Evolutionary conservation across 768 basidiomycete species (phyloP).

Genomic region (Phaffia tasmanica): DNA sequence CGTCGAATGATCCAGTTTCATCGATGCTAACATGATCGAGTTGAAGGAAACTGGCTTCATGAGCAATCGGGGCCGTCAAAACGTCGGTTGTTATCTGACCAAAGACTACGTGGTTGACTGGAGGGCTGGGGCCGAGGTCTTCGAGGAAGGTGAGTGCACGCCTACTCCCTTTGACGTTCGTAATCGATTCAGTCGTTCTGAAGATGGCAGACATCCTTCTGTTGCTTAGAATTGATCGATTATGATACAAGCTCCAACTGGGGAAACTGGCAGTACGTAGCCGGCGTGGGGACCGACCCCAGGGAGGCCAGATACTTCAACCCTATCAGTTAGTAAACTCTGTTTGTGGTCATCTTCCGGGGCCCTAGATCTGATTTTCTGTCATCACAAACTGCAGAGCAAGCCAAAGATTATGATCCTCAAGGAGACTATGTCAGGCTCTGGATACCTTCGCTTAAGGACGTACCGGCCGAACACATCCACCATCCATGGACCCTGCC

Average conservation of each 20-base stretch:
- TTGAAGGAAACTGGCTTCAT: conserved; percentile 39
- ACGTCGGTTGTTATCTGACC: conserved; percentile 42
- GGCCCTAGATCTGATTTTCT: not conserved
- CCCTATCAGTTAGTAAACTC: conserved; percentile 31
- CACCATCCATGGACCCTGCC: conserved; percentile 35
- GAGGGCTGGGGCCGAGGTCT: conserved; percentile 44
- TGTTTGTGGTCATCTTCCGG: not conserved
- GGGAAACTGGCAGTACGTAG: conserved; percentile 36
- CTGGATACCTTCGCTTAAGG: conserved; percentile 35
- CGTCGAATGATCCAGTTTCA: conserved; percentile 25
- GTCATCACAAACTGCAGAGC: conserved; percentile 22
- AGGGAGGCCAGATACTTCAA: conserved; percentile 38
- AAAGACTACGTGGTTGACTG: conserved; percentile 41
- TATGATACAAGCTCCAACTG: conserved; percentile 31
- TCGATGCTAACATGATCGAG: conserved; percentile 42
- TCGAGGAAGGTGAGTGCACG: conserved; percentile 36
- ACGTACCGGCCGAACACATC: conserved; percentile 30
- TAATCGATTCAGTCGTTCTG: too few relatives aligned
- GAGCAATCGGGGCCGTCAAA: conserved; percentile 43
- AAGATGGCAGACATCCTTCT: too few relatives aligned
- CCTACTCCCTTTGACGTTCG: conserved; percentile 32
- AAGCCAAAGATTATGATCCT: conserved; percentile 36
- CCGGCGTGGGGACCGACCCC: conserved; percentile 38
- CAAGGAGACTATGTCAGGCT: conserved; percentile 31
- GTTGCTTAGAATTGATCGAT: conserved; percentile 9